Evolutionary conservation across 2,329 filamentous ascomycete species (phyloP), one percentile per base, ranked within the genome.

Genomic region (Arthrobotrys musiformis): DNA sequence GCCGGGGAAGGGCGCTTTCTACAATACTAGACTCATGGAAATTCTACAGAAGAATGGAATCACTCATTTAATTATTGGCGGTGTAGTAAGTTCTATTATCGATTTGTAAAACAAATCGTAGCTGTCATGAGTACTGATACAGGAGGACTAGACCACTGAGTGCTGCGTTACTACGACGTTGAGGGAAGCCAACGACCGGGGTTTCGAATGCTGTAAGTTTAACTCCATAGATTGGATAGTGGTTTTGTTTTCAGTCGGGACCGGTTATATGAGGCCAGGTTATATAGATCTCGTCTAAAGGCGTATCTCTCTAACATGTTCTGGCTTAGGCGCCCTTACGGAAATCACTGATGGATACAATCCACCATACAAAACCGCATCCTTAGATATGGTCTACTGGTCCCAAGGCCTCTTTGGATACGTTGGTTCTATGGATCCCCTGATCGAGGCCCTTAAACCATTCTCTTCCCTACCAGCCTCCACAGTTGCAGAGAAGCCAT

Each of bases 1-100:
- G 81, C 86, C 86, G 1, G 87, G 87, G 7, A 89, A 89, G 80
- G 88, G 88, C 13, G 86, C 86, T 1, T 89, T 89, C 80, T 89
- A 87, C 86, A 85, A 86, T 35, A 90, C 88, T 0, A 82, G 83
- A 26, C 82, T 90, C 4, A 84, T 89, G 79, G 85, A 87, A 70
- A 83, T 85, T 22, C 82, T 90, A 54, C 84, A 88, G 74, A 86
- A 87, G 24, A 83, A 85, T 79, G 88, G 86, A 0, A 86, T 89
- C 68, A 89, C 88, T 1, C 87, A 90, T 81, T 81, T 90, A 0
- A 82, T 90, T 0, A 84, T 90, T 37, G 73, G 73, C 30, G 73
- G 73, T 19, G 79, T 79, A 9, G 62, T 61, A 61, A 67, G 73
- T 70, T n/a, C n/a, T n/a, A n/a, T n/a, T n/a, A n/a, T n/a, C n/a